A percentile compares a stretch with the other conserved stretches of the same genome.
phyloP scores from a whole-genome alignment of 2,329 filamentous ascomycete species.

The Moelleriella libera region DNA sequence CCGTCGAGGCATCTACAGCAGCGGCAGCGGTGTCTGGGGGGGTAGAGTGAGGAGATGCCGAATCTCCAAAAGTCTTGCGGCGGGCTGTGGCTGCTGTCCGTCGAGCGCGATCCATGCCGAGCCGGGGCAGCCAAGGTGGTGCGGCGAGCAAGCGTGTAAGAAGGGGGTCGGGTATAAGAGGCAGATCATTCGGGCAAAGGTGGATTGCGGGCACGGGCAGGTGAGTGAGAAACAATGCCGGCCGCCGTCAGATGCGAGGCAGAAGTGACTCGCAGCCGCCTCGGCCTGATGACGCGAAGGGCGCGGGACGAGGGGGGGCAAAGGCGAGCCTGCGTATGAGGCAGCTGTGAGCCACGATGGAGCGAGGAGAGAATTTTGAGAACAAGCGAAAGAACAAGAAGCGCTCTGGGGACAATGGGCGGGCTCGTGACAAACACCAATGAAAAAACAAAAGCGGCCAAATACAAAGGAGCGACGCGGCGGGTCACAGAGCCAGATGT shows the following conservation, averaged over 20 bases:
- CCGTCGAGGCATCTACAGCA: constrained; percentile 16
- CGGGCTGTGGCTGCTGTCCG: constrained; percentile 16
- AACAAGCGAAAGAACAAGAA: too few relatives aligned
- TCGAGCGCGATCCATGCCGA: constrained; percentile 23
- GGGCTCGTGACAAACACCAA: too few relatives aligned
- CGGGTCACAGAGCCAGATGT: too few relatives aligned
- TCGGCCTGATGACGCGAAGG: too few relatives aligned
- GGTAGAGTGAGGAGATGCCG: constrained; percentile 18
- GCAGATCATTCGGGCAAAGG: constrained; percentile 1
- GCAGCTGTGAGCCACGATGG: too few relatives aligned
- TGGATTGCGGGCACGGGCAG: not conserved
- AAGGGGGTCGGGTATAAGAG: constrained; percentile 9
- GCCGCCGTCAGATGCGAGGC: not conserved
- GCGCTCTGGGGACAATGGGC: too few relatives aligned
- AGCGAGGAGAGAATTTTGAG: too few relatives aligned
- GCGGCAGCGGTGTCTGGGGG: constrained; percentile 15
- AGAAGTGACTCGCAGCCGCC: too few relatives aligned
- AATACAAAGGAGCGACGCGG: too few relatives aligned
- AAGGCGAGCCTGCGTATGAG: too few relatives aligned
- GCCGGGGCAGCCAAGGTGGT: constrained; percentile 12
- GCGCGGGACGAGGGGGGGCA: too few relatives aligned
- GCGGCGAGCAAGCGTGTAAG: constrained; percentile 6
- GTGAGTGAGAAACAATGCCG: not conserved
- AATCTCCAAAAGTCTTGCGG: constrained; percentile 16
- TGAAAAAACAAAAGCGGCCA: too few relatives aligned